These are phyloP conservation scores for Penicillium italicum DNA, from an alignment of 2,329 filamentous ascomycete genomes.

Conservation along the genomic window DNA sequence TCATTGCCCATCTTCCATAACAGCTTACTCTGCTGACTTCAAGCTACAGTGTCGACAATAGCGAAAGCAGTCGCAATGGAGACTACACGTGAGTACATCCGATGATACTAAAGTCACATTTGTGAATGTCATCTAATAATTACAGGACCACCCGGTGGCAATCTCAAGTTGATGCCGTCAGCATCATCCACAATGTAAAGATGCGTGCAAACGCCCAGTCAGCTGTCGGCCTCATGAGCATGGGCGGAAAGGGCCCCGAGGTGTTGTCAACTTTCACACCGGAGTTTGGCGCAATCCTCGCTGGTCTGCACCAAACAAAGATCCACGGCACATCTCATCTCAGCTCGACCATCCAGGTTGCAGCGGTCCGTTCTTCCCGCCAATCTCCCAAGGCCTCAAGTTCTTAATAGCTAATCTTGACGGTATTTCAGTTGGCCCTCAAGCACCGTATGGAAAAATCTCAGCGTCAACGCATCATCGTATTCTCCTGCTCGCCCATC, in stretches of 20 bases:
- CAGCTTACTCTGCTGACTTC: slow-evolving; percentile 20
- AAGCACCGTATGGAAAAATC: slow-evolving; percentile 98
- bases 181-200: slow-evolving; percentile 92
- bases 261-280: slow-evolving; percentile 94
- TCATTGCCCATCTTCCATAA: slow-evolving; percentile 10
- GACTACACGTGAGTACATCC: slow-evolving; percentile 62
- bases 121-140: slow-evolving; percentile 5
- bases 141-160: slow-evolving; percentile 89
- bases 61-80: slow-evolving; percentile 95
- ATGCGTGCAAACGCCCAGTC: slow-evolving; percentile 95
- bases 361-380: slow-evolving; percentile 63
- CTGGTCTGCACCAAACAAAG: slow-evolving; percentile 89
- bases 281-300: slow-evolving; percentile 91
- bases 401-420: slow-evolving; percentile 10
- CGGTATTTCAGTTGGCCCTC: slow-evolving; percentile 69
- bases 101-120: background rate
- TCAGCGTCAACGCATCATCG: slow-evolving; percentile 93
- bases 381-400: background rate
- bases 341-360: slow-evolving; percentile 91
- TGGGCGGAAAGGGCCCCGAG: slow-evolving; percentile 96
- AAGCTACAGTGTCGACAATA: slow-evolving; percentile 78
- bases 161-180: slow-evolving; percentile 91
- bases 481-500: slow-evolving; percentile 92
- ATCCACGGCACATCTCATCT: slow-evolving; percentile 86
- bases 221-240: slow-evolving; percentile 96